Evolutionary conservation across 2,329 filamentous ascomycete species (phyloP).

Genomic region (Aspergillus alliaceus): DNA sequence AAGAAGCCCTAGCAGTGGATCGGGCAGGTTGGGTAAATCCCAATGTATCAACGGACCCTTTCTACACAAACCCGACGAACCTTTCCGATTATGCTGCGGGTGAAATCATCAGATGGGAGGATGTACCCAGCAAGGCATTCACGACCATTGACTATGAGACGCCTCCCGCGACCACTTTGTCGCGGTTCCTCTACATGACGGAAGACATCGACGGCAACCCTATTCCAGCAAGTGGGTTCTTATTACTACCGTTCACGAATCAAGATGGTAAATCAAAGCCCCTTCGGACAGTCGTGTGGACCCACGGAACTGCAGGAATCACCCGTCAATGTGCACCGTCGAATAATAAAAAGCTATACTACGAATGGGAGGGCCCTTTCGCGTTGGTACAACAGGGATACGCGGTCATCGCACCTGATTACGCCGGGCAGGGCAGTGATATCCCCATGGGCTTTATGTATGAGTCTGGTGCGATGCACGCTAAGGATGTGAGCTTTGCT

Average conservation of each 20-base stretch:
- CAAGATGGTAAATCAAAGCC: neutral
- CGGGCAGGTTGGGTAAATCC: neutral
- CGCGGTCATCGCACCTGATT: conserved; percentile 5
- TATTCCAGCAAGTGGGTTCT: neutral
- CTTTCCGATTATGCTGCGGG: neutral
- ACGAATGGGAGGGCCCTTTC: neutral
- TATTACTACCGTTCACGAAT: neutral
- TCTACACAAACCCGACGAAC: neutral
- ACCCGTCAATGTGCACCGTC: neutral
- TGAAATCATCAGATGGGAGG: neutral
- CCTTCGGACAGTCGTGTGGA: neutral
- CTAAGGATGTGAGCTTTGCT: neutral
- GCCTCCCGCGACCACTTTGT: neutral
- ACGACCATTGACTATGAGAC: neutral
- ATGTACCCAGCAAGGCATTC: neutral
- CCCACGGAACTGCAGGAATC: neutral
- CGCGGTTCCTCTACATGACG: neutral
- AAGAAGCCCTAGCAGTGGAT: neutral
- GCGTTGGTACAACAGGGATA: conserved; percentile 3
- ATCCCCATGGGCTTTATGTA: conserved; percentile 3
- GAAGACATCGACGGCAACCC: neutral
- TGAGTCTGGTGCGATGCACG: neutral
- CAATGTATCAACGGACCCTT: neutral
- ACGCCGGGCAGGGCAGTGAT: conserved; percentile 5
- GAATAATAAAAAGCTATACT: neutral